Evolutionary conservation across 1,139 yeast species (phyloP).

Genomic region (Casaregolazyma suthepensis): DNA sequence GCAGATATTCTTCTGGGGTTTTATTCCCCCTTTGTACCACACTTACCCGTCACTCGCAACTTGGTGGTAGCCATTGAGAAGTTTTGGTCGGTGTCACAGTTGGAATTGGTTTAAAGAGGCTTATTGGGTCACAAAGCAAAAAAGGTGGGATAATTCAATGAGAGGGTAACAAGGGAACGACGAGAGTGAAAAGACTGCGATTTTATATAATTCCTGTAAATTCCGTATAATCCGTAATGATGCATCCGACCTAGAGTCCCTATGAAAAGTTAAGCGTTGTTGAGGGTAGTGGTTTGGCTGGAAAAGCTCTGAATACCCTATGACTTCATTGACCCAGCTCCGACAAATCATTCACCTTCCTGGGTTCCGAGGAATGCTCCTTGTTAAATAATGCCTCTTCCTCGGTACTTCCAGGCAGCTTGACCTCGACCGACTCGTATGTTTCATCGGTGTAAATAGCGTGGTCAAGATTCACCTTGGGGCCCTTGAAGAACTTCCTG

Average conservation of each 20-base stretch:
- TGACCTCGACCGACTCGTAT: constrained; percentile 10
- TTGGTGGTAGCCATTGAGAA: constrained; percentile 16
- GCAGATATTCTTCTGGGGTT: neutral
- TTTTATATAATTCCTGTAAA: too few relatives aligned
- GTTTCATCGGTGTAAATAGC: constrained; percentile 17
- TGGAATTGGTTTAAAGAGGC: neutral
- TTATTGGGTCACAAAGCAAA: constrained; percentile 4
- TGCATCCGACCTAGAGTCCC: too few relatives aligned
- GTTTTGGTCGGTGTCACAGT: neutral
- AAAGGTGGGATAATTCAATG: neutral
- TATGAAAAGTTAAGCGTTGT: too few relatives aligned
- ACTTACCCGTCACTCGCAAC: constrained; percentile 20
- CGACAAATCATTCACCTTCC: constrained; percentile 3
- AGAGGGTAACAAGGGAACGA: too few relatives aligned
- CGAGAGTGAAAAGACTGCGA: too few relatives aligned
- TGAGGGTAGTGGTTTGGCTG: too few relatives aligned
- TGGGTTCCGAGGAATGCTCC: neutral
- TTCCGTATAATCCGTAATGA: too few relatives aligned
- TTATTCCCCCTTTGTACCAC: neutral
- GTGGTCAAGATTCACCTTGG: constrained; percentile 49
- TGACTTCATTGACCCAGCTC: neutral
- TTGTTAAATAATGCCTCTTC: constrained; percentile 2
- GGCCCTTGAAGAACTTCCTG: constrained; percentile 63
- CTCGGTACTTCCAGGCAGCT: constrained; percentile 5
- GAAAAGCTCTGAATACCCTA: too few relatives aligned